Base-by-base conservation (phyloP, 305 asterid species). In the Caryopteris hybrid region DNA sequence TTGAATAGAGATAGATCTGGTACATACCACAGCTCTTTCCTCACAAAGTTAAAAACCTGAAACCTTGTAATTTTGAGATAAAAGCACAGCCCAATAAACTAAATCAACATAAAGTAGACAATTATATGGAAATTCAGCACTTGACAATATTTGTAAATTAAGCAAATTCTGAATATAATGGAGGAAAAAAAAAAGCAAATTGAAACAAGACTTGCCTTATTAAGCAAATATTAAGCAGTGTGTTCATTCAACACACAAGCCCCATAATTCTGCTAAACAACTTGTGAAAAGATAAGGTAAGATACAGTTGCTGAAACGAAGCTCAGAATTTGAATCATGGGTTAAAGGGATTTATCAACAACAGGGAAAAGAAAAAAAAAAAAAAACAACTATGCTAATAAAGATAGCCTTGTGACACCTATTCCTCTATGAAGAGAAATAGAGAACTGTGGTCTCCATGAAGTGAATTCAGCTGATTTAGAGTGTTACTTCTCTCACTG, bases 11-110 rank as follows among this genome's bases (percentile, higher is more conserved):
- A 74, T 8, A 85, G 72, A 65, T 82, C 83, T 3, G 95, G 89
- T n/a, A 69, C 80, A 66, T 84, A 85, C 91, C 95, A 85, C 20
- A 66, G 59, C 79, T 89, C 95, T 38, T 85, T 82, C 78, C 89
- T 84, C 61, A 81, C 84, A 62, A 83, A 78, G 60, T 76, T 61
- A 59, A 89, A 89, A 68, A 85, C 96, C 95, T 87, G 85, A 78
- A 69, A 43, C 75, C 76, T 76, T 61, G 71, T 67, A 55, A 69
- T 42, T 80, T 77, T 84, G 68, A 77, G 83, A 84, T 72, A 16
- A 62, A 67, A 61, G 69, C 53, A 68, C 65, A 56, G 46, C 23
- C 66, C 63, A 51, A 45, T 17, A 23, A 22, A 60, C 61, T 5
- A 16, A 47, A 54, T 9, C 52, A n/a, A 22, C 59, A 10, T 23